Evolutionary conservation across 345 rosid genomes (phyloP), one percentile per base, ranked within the genome.

Genomic region (Rhodomyrtus tomentosa): DNA sequence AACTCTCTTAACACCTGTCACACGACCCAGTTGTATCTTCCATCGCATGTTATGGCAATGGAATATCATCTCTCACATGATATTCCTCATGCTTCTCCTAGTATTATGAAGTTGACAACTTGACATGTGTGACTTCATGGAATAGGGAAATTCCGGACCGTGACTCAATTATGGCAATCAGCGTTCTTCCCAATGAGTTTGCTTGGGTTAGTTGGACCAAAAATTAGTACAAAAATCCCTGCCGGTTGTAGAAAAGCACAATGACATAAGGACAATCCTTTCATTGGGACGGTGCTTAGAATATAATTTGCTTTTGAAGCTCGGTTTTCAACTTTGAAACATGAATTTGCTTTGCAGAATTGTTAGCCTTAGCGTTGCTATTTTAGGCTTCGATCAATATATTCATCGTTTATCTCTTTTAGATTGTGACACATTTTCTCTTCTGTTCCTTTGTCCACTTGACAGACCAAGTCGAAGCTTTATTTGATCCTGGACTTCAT

Each of bases 401-500:
- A 68, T 68, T 68, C 45, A 68, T 36, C 6, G 0, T 36, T 36
- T 36, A 36, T 55, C 79, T 68, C 45, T 27, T n/a, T 25, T 81
- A 25, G 55, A 36, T 4, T 51, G 58, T 52, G 72, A 53, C 62
- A 50, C 54, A 40, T 25, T 29, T 59, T 27, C 32, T 36, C 80
- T 29, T 84, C 42, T 51, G 27, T 25, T 38, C 49, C 84, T 25
- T 59, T 24, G 18, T 38, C 49, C 55, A 59, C 27, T 86, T 88
- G 83, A 24, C 93, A 94, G 97, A 94, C 97, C 62, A 91, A 91
- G 87, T 87, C 94, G 3, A 94, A 94, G 91, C 93, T 94, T 36
- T 94, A 94, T 86, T 83, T 94, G 92, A 93, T 94, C 52, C 86
- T 94, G 90, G 95, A 94, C 84, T 94, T 94, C 81, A 89, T 94